Evolutionary conservation across 192 early-diverging fungal species (phyloP).

Genomic region (Podila clonocystis): DNA sequence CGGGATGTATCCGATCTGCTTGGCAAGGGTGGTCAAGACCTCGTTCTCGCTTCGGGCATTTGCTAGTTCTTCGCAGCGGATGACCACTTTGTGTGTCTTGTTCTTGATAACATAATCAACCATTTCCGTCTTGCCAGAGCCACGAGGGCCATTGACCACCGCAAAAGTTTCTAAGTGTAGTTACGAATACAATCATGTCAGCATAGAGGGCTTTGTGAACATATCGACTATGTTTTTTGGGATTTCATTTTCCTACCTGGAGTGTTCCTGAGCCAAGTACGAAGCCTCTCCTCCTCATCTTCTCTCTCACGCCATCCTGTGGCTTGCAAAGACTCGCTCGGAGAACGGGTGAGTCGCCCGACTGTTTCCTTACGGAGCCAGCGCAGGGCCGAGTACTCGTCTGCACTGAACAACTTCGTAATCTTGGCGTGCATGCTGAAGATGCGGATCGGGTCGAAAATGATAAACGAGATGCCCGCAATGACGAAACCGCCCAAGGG

Average conservation of each 20-base stretch:
- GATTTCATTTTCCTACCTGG: slow-evolving; percentile 53
- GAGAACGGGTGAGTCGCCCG: slow-evolving; percentile 46
- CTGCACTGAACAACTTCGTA: slow-evolving; percentile 80
- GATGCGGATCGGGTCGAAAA: slow-evolving; percentile 93
- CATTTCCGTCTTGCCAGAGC: slow-evolving; percentile 82
- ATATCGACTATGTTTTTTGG: not conserved
- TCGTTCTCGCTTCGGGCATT: slow-evolving; percentile 77
- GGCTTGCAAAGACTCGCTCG: slow-evolving; percentile 32
- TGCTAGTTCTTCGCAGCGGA: slow-evolving; percentile 83
- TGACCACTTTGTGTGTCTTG: slow-evolving; percentile 78
- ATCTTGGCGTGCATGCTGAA: slow-evolving; percentile 90
- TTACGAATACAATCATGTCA: not conserved
- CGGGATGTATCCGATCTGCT: slow-evolving; percentile 92
- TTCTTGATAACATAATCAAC: slow-evolving; percentile 75
- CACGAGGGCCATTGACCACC: slow-evolving; percentile 86
- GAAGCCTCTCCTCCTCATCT: slow-evolving; percentile 63
- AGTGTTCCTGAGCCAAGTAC: slow-evolving; percentile 64
- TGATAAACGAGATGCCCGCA: slow-evolving; percentile 80
- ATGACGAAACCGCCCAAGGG: slow-evolving; percentile 81
- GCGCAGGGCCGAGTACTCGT: slow-evolving; percentile 67
- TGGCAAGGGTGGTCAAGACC: slow-evolving; percentile 78
- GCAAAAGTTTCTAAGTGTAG: slow-evolving; percentile 76
- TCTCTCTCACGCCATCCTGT: slow-evolving; percentile 68
- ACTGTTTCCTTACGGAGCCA: slow-evolving; percentile 69
- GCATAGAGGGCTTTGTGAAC: not conserved